Percentiles rank a stretch among this genome's conserved stretches.
These are phyloP conservation scores for Spergularia azorica DNA, from an alignment of 179 eudicot genomes.

Conservation along the genomic window DNA sequence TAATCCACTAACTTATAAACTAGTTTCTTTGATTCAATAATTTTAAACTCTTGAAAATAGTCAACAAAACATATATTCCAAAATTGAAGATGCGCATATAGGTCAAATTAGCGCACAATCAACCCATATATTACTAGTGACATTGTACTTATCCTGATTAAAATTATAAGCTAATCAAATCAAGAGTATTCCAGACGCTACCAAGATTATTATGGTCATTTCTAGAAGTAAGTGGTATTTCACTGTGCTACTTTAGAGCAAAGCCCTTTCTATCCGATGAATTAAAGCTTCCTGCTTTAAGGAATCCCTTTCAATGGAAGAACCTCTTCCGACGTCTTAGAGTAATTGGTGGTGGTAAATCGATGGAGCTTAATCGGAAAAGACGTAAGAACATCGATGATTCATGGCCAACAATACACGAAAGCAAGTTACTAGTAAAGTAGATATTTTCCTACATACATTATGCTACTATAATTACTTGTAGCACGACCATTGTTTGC, in stretches of 20 bases:
- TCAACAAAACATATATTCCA: neutral
- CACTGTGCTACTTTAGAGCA: no score
- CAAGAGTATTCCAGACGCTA: neutral
- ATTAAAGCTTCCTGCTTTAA: no score
- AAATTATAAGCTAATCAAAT: neutral
- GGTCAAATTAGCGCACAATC: neutral
- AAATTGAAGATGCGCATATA: neutral
- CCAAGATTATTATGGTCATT: neutral
- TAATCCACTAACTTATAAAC: no score
- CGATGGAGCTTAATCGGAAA: neutral
- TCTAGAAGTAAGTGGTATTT: neutral
- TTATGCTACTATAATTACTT: no score
- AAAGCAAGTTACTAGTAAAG: no score
- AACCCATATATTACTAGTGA: neutral
- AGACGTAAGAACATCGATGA: no score
- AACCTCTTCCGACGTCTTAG: no score
- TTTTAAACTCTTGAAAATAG: neutral
- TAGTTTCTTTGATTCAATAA: neutral
- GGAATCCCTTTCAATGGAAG: no score
- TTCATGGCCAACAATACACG: no score
- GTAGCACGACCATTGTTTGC: no score
- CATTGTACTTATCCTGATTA: conserved; percentile 22
- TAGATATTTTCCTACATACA: no score
- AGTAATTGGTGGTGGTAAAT: neutral
- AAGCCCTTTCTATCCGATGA: no score